These are phyloP conservation scores for Cymbopogon flexuosus DNA, from an alignment of 202 grass and related monocot species.

Conservation along the genomic window DNA sequence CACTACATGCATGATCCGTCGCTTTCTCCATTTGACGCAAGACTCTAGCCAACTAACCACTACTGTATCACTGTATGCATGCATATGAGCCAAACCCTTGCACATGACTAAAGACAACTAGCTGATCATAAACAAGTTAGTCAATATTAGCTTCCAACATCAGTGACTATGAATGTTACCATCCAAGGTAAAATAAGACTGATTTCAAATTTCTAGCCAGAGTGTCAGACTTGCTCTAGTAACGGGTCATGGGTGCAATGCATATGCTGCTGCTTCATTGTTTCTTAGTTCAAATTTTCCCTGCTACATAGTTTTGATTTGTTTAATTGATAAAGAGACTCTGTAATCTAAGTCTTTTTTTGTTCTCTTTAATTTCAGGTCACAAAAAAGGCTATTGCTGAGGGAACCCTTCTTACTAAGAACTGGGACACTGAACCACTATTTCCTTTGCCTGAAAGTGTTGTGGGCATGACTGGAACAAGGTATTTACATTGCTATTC, in stretches of 20 bases:
- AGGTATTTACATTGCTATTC: slow-evolving; percentile 37
- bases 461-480: slow-evolving; percentile 34
- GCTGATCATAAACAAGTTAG: neutral
- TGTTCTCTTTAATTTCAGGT: slow-evolving; percentile 50
- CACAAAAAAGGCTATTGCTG: slow-evolving; percentile 50
- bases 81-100: neutral
- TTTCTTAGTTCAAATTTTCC: neutral
- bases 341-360: slow-evolving; percentile 20
- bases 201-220: slow-evolving; percentile 11
- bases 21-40: neutral
- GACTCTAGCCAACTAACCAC: neutral
- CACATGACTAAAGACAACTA: neutral
- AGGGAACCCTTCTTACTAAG: slow-evolving; percentile 80
- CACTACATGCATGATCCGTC: neutral
- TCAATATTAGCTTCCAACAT: slow-evolving; percentile 16
- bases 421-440: slow-evolving; percentile 91
- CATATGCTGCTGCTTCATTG: neutral
- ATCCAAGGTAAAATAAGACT: neutral
- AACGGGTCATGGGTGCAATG: neutral
- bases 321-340: slow-evolving; percentile 3
- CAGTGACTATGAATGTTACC: neutral
- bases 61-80: neutral
- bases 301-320: neutral
- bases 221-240: neutral
- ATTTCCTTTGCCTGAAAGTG: slow-evolving; percentile 55